Base-by-base conservation (phyloP, 176 grass and related monocot genomes). In the Phyllostachys edulis region DNA sequence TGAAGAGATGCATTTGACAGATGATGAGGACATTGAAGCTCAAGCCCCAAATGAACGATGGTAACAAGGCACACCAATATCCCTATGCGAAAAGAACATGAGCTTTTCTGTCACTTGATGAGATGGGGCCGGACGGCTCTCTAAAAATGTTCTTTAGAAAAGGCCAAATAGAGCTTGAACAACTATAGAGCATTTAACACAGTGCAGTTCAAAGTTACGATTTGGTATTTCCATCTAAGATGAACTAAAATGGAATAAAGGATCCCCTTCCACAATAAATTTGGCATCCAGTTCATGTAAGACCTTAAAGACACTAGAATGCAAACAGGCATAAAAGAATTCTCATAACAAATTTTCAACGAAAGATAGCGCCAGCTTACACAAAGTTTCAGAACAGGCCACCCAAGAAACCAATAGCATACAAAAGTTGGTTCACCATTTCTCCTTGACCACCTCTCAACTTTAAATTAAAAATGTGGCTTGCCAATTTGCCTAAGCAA, bases 1-100 rank as follows among this genome's bases (percentile, higher is more conserved):
- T 77, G 63, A 80, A 80, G n/a, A 8, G n/a, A 40, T 26, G 16
- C 57, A 79, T 86, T 79, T 79, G 51, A 76, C 55, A 82, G 11
- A 77, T 70, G 26, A 16, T 54, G 64, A 26, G 6, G 9, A 3
- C 4, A 44, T 54, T 23, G 11, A 81, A 80, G 23, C 56, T 67
- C 14, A 68, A 76, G 51, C 51, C 21, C 17, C 18, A 85, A 63
- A 76, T 61, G 17, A 45, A 75, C 44, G 14, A 65, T 44, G 0
- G n/a, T 55, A 83, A 71, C 18, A 11, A 75, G 17, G 59, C 34
- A 64, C 20, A 1, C 52, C 1, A 51, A 52, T 54, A 61, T 71
- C 34, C 54, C 32, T 70, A n/a, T 39, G 32, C 0, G n/a, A 82
- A 82, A 75, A 50, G 8, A 69, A 14, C 68, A 80, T 41, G 37